Evolutionary conservation across 169 alveolate species (phyloP).

Genomic region (Eimeria falciformis): DNA sequence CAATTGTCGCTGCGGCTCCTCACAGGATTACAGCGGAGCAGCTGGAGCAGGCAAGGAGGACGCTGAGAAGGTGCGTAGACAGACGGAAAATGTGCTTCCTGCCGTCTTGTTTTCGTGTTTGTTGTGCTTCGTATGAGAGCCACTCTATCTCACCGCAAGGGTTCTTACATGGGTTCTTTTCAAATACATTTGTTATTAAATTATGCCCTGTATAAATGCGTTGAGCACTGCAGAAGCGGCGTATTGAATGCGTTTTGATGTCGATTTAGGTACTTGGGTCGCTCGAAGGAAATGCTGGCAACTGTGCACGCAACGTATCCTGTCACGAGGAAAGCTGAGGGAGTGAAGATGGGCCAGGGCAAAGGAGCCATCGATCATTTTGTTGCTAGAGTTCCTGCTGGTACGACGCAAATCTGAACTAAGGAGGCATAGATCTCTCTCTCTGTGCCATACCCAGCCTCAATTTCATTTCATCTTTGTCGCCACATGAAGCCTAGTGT

Average conservation of each 20-base stretch:
- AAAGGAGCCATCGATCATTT: conserved; percentile 76
- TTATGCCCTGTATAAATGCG: no score
- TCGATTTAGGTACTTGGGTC: conserved; percentile 40
- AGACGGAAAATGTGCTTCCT: no score
- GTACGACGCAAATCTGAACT: not conserved
- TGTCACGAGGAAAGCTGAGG: conserved; percentile 76
- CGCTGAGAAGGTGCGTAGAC: conserved; percentile 35
- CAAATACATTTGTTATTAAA: no score
- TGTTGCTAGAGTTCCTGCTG: conserved; percentile 78
- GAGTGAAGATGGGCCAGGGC: conserved; percentile 77
- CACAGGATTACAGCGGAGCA: conserved; percentile 77
- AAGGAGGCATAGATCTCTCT: not conserved
- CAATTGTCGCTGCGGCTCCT: conserved; percentile 76
- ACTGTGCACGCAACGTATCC: conserved; percentile 77
- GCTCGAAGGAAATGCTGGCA: conserved; percentile 52
- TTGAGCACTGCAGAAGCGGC: no score
- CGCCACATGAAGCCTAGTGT: no score
- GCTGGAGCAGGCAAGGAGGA: conserved; percentile 77
- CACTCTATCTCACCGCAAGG: no score
- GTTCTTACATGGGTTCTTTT: no score
- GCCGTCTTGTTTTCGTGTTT: no score
- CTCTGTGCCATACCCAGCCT: not conserved
- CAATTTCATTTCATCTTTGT: no score
- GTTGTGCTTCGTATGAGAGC: no score
- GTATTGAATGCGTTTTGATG: no score